These are phyloP conservation scores for Suzukiozyma palmioleophila DNA, from an alignment of 1,139 yeast genomes.

Conservation along the genomic window DNA sequence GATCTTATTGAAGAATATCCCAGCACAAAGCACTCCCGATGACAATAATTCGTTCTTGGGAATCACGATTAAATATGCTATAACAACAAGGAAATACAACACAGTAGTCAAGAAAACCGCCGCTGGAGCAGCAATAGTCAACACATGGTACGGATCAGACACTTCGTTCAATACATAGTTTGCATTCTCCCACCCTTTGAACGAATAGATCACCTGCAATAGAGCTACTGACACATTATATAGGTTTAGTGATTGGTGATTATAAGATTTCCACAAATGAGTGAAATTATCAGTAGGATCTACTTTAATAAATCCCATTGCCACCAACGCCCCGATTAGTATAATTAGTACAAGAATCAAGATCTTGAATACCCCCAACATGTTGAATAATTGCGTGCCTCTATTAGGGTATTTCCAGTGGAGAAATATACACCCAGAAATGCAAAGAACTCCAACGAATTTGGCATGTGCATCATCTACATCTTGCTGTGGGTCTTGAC, in stretches of 20 bases:
- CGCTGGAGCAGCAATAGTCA: slow-evolving; percentile 68
- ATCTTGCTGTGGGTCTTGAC: slow-evolving; percentile 16
- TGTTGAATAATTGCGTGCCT: slow-evolving; percentile 40
- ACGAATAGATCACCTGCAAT: slow-evolving; percentile 37
- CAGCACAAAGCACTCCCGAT: slow-evolving; percentile 72
- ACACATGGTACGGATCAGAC: slow-evolving; percentile 57
- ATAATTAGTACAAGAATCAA: slow-evolving; percentile 38
- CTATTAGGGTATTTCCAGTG: slow-evolving; percentile 37
- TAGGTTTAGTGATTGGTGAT: slow-evolving; percentile 14
- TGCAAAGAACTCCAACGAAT: slow-evolving; percentile 42
- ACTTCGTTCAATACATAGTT: slow-evolving; percentile 41
- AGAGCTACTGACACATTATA: slow-evolving; percentile 40
- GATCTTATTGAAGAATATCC: slow-evolving; percentile 67
- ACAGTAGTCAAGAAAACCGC: slow-evolving; percentile 58
- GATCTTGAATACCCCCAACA: slow-evolving; percentile 41
- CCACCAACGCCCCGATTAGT: slow-evolving; percentile 29
- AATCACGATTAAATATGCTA: slow-evolving; percentile 73
- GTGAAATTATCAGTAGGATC: slow-evolving; percentile 22
- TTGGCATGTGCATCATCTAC: slow-evolving; percentile 27
- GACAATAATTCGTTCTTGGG: slow-evolving; percentile 56
- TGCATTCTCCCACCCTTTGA: slow-evolving; percentile 45
- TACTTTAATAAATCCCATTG: slow-evolving; percentile 22
- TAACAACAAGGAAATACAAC: slow-evolving; percentile 63
- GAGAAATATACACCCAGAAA: slow-evolving; percentile 36
- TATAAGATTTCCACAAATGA: slow-evolving; percentile 23